phyloP scores from a whole-genome alignment of 345 rosid species.

The Passiflora organensis region DNA sequence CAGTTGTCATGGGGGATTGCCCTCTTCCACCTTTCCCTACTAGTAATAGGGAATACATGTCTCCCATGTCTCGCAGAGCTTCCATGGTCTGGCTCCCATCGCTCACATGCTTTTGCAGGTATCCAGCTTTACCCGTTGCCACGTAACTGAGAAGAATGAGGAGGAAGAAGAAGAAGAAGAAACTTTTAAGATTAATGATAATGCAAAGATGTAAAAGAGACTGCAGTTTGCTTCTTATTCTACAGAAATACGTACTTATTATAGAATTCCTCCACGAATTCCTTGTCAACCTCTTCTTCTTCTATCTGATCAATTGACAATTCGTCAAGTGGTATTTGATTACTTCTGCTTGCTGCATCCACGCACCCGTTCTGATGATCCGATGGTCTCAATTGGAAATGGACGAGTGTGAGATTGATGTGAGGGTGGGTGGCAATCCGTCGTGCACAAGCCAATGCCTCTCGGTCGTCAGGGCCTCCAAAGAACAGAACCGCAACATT shows the following conservation, averaged over 20 bases:
- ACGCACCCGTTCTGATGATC: not conserved
- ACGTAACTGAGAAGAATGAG: conserved; percentile 36
- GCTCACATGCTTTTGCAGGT: conserved; percentile 45
- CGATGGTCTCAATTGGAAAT: conserved; percentile 30
- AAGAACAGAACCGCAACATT: conserved; percentile 66
- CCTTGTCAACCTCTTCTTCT: conserved; percentile 41
- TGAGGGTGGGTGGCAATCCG: conserved; percentile 44
- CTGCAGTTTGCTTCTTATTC: too few species aligned
- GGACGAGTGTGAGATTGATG: conserved; percentile 48
- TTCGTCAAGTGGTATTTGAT: conserved; percentile 40
- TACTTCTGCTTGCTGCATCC: conserved; percentile 5
- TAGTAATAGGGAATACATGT: conserved; percentile 53
- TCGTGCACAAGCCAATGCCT: conserved; percentile 69
- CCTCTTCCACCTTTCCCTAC: conserved; percentile 58
- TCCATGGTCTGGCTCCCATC: conserved; percentile 41
- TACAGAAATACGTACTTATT: conserved; percentile 34
- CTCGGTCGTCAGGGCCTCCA: conserved; percentile 89
- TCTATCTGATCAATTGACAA: conserved; percentile 30
- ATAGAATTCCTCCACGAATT: conserved; percentile 49
- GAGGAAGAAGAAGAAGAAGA: too few species aligned
- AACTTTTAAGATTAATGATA: too few species aligned
- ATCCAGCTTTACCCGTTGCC: conserved; percentile 49
- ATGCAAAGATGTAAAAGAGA: too few species aligned
- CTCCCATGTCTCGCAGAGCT: conserved; percentile 43
- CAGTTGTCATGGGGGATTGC: conserved; percentile 41